Percentiles rank a stretch among this genome's conserved stretches.
phyloP scores from a whole-genome alignment of 495 filamentous ascomycete genomes.

The Lepraria neglecta region DNA sequence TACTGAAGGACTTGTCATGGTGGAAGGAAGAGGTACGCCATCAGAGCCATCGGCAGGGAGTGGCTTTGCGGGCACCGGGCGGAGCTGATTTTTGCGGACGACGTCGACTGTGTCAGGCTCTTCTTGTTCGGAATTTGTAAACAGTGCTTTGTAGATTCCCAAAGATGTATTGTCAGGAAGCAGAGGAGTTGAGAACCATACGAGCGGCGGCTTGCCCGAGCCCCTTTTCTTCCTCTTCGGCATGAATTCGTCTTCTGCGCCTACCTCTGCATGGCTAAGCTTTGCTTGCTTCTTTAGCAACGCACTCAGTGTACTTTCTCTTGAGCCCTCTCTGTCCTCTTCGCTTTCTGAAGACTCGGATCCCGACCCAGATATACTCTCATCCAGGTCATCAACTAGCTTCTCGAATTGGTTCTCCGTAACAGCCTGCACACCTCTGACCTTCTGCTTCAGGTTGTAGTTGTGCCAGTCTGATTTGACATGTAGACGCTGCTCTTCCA shows the following conservation, averaged over 20 bases:
- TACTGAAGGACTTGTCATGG: slow-evolving; percentile 64
- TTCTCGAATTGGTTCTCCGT: slow-evolving; percentile 76
- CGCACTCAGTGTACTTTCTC: slow-evolving; percentile 60
- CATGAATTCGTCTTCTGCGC: slow-evolving; percentile 40
- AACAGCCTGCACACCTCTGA: slow-evolving; percentile 61
- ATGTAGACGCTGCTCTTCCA: slow-evolving; percentile 80
- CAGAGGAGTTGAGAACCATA: slow-evolving; percentile 76
- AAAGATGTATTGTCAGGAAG: slow-evolving; percentile 73
- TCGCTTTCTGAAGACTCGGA: slow-evolving; percentile 50
- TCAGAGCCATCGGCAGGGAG: slow-evolving; percentile 40
- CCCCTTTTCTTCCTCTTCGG: slow-evolving; percentile 45
- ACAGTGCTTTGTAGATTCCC: slow-evolving; percentile 79
- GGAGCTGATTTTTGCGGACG: slow-evolving; percentile 67
- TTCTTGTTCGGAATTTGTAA: slow-evolving; percentile 62
- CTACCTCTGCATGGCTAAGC: slow-evolving; percentile 49
- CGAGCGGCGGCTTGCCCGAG: slow-evolving; percentile 62
- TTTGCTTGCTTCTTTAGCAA: slow-evolving; percentile 79
- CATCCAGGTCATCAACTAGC: slow-evolving; percentile 73
- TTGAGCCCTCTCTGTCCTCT: slow-evolving; percentile 45
- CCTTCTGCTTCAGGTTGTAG: slow-evolving; percentile 88
- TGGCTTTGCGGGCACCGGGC: slow-evolving; percentile 54
- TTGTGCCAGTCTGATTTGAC: slow-evolving; percentile 86
- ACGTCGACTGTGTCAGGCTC: slow-evolving; percentile 56
- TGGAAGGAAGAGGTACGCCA: slow-evolving; percentile 43
- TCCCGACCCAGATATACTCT: slow-evolving; percentile 84